Percentiles rank a stretch among this genome's conserved stretches.
Evolutionary conservation across 169 alveolate species (phyloP).

Genomic region (Plasmodium chabaudi): DNA sequence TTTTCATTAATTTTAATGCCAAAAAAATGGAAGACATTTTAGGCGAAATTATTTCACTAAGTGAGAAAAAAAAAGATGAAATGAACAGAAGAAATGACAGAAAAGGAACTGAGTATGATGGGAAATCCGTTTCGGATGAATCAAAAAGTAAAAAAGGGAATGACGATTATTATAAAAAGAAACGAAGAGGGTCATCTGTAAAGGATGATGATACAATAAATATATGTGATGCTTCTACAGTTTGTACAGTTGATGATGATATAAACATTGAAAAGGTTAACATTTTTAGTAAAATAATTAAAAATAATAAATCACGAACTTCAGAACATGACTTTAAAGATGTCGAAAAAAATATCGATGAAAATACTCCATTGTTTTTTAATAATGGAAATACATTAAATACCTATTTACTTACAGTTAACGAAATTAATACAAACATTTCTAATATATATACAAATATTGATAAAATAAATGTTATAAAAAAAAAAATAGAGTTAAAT

Average conservation of each 20-base stretch:
- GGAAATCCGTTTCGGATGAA: not conserved
- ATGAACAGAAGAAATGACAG: not conserved
- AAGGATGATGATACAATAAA: not conserved
- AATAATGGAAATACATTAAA: slow-evolving; percentile 5
- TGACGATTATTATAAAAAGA: not conserved
- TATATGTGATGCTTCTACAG: slow-evolving; percentile 39
- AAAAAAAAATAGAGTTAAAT: slow-evolving; percentile 58
- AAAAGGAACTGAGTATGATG: not conserved
- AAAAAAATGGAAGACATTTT: slow-evolving; percentile 48
- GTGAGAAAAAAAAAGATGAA: slow-evolving; percentile 34
- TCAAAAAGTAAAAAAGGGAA: not conserved
- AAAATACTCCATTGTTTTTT: slow-evolving; percentile 10
- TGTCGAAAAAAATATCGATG: slow-evolving; percentile 14
- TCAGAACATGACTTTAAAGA: slow-evolving; percentile 5
- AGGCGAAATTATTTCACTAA: slow-evolving; percentile 44
- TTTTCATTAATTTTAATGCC: not conserved
- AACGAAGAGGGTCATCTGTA: not conserved
- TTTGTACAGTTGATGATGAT: slow-evolving; percentile 53
- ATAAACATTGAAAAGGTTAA: slow-evolving; percentile 26
- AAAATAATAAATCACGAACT: slow-evolving; percentile 2
- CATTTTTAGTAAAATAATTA: slow-evolving; percentile 39
- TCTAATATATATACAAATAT: slow-evolving; percentile 37
- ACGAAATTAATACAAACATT: slow-evolving; percentile 36
- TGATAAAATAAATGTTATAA: slow-evolving; percentile 47
- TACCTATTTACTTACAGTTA: slow-evolving; percentile 26